Evolutionary conservation across 768 basidiomycete species (phyloP).

Genomic region (Rossbeevera mucosa): DNA sequence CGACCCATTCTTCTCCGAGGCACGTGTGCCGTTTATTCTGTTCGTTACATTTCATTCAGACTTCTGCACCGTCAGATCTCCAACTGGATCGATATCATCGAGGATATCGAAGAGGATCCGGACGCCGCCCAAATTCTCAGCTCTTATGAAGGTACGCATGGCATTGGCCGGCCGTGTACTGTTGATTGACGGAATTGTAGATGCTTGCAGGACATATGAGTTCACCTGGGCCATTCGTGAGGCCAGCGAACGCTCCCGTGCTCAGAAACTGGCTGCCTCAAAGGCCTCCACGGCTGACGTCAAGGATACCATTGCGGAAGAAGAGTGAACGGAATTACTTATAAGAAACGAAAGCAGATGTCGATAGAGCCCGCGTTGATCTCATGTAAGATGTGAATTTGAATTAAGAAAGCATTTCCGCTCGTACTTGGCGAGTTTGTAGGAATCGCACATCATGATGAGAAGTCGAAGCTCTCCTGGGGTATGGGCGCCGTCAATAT

Average conservation of each 20-base stretch:
- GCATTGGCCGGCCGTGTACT: background rate
- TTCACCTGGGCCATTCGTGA: slow-evolving; percentile 91
- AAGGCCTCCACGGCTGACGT: slow-evolving; percentile 26
- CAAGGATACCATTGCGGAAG: slow-evolving; percentile 24
- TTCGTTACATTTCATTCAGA: background rate
- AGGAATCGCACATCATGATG: background rate
- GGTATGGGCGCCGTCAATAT: slow-evolving; percentile 7
- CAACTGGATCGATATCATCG: slow-evolving; percentile 84
- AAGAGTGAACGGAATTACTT: slow-evolving; percentile 17
- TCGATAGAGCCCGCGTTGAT: background rate
- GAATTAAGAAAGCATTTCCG: background rate
- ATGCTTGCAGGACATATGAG: slow-evolving; percentile 85
- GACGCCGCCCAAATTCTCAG: slow-evolving; percentile 77
- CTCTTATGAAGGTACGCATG: slow-evolving; percentile 69
- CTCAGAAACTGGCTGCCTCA: slow-evolving; percentile 38
- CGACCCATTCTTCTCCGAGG: slow-evolving; percentile 93
- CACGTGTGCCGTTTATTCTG: slow-evolving; percentile 16
- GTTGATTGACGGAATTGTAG: slow-evolving; percentile 32
- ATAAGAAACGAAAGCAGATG: background rate
- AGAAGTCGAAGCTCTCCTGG: slow-evolving; percentile 40
- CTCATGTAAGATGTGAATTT: background rate
- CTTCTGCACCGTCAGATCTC: slow-evolving; percentile 44
- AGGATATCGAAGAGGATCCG: slow-evolving; percentile 84
- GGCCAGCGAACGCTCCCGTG: slow-evolving; percentile 66
- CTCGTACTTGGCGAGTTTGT: background rate